These are phyloP conservation scores for Suillus plorans DNA, from an alignment of 768 basidiomycete genomes.

Conservation along the genomic window DNA sequence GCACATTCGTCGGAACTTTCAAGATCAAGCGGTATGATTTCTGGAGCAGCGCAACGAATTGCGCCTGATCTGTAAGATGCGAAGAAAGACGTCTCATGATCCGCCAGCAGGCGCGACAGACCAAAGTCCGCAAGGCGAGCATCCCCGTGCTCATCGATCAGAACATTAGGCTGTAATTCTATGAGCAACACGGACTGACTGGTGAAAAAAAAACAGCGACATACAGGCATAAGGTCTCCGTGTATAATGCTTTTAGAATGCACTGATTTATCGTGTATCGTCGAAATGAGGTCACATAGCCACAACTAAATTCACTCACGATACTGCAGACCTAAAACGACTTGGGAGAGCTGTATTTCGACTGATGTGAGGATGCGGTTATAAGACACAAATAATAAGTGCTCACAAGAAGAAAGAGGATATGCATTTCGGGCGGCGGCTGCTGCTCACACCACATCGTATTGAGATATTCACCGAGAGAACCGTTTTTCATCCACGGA, in stretches of 20 bases:
- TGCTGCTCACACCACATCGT: neutral
- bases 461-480: conserved; percentile 15
- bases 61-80: neutral
- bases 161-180: neutral
- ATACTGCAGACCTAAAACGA: conserved; percentile 9
- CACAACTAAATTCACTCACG: neutral
- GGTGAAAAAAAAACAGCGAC: too few species aligned
- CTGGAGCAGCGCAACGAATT: conserved; percentile 1
- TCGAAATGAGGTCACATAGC: neutral
- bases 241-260: neutral
- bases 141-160: neutral
- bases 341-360: neutral
- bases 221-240: conserved; percentile 1
- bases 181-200: neutral
- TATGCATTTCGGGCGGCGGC: conserved; percentile 5
- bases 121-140: conserved; percentile 5
- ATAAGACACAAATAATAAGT: neutral
- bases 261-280: neutral
- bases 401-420: conserved; percentile 17
- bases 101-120: neutral
- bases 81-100: conserved; percentile 1
- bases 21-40: neutral
- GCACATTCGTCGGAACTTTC: neutral
- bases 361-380: neutral
- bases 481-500: conserved; percentile 26